phyloP scores from a whole-genome alignment of 306 rosid species.

The Acacia crassicarpa region DNA sequence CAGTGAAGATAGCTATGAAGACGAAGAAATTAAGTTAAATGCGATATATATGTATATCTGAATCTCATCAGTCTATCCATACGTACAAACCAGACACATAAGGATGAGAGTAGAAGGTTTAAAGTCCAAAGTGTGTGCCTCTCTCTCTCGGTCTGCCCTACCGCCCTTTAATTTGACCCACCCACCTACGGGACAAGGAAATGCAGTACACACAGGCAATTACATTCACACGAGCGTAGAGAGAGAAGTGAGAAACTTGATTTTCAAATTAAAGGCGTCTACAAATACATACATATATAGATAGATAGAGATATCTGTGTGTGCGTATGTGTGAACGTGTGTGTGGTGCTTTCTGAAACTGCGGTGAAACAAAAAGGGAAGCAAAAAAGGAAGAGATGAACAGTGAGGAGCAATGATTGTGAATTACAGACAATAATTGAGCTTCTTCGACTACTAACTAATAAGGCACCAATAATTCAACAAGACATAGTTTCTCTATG shows the following conservation, averaged over 20 bases:
- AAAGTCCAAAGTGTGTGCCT: not conserved
- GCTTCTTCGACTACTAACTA: constrained; percentile 37
- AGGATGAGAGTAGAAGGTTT: not conserved
- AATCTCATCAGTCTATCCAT: not conserved
- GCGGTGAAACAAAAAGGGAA: constrained; percentile 19
- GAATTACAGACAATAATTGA: constrained; percentile 68
- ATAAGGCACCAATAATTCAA: constrained; percentile 51
- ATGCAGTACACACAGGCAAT: not conserved
- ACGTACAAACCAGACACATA: not conserved
- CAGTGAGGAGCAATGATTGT: constrained; percentile 65
- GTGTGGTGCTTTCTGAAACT: constrained; percentile 19
- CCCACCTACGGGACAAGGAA: constrained; percentile 10
- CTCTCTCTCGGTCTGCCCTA: not conserved
- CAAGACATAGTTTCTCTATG: constrained; percentile 7
- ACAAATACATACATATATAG: not conserved
- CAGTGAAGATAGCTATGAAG: not conserved
- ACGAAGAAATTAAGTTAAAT: not conserved
- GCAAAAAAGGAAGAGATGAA: constrained; percentile 35
- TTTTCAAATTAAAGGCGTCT: not conserved
- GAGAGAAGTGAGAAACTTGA: not conserved
- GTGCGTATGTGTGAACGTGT: not conserved
- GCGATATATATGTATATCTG: not conserved
- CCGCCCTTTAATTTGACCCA: not conserved
- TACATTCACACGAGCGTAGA: not conserved
- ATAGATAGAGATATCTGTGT: not conserved